Percentiles rank a stretch among this genome's conserved stretches.
phyloP scores from a whole-genome alignment of 2,329 filamentous ascomycete genomes.

The Aspergillus carbonarius region DNA sequence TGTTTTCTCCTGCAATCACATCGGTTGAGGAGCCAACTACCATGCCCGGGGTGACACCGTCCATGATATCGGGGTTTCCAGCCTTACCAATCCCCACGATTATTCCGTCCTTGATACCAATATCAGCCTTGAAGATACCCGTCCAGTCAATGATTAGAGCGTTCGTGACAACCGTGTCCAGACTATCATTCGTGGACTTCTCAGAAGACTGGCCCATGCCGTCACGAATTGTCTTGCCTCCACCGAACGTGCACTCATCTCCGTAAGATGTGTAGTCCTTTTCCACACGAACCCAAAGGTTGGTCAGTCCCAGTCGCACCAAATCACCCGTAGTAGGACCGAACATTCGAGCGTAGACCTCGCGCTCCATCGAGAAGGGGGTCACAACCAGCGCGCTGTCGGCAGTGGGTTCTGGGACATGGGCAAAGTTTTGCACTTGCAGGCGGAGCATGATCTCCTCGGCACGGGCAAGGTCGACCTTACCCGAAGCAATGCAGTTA shows the following conservation, averaged over 20 bases:
- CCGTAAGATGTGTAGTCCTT: slow-evolving; percentile 81
- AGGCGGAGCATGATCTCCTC: slow-evolving; percentile 68
- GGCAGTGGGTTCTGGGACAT: slow-evolving; percentile 65
- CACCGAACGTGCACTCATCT: slow-evolving; percentile 93
- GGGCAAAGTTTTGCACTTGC: slow-evolving; percentile 72
- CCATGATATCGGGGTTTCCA: slow-evolving; percentile 96
- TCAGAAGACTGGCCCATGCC: slow-evolving; percentile 94
- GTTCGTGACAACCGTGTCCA: slow-evolving; percentile 87
- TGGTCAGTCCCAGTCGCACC: slow-evolving; percentile 77
- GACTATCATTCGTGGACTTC: slow-evolving; percentile 65
- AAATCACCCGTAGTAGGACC: slow-evolving; percentile 86
- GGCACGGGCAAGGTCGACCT: slow-evolving; percentile 62
- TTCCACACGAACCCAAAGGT: slow-evolving; percentile 89
- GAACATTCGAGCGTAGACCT: slow-evolving; percentile 84
- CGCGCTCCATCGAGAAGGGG: slow-evolving; percentile 69
- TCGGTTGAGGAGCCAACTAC: slow-evolving; percentile 86
- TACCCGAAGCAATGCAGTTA: slow-evolving; percentile 73
- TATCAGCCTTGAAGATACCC: slow-evolving; percentile 95
- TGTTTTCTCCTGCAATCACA: slow-evolving; percentile 84
- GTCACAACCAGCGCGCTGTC: slow-evolving; percentile 56
- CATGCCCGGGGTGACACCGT: slow-evolving; percentile 75
- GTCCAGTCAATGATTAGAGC: slow-evolving; percentile 87
- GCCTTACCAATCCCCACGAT: slow-evolving; percentile 92
- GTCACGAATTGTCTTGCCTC: slow-evolving; percentile 88
- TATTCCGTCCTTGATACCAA: slow-evolving; percentile 82